phyloP scores from a whole-genome alignment of 768 basidiomycete genomes.

The Inosperma sp. region DNA sequence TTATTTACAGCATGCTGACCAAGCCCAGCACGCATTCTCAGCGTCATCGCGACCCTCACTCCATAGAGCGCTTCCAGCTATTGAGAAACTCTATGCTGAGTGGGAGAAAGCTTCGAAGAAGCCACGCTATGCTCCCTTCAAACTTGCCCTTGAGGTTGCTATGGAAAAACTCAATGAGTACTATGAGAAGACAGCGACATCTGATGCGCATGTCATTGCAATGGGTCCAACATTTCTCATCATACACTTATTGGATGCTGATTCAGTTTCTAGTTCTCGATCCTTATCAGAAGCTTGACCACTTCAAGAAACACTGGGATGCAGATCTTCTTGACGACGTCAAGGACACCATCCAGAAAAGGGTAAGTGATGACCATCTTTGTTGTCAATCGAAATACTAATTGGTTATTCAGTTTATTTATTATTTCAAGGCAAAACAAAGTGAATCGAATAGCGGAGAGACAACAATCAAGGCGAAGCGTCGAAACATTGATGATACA shows the following conservation, averaged over 20 bases:
- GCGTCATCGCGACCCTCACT: conserved; percentile 18
- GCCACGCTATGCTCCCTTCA: conserved; percentile 19
- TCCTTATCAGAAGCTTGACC: background rate
- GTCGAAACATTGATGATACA: background rate
- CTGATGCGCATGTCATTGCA: conserved; percentile 28
- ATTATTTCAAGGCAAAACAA: background rate
- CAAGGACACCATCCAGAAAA: background rate
- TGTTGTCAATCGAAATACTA: background rate
- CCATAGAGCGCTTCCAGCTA: conserved; percentile 29
- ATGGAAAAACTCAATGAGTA: conserved; percentile 27
- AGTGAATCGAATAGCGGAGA: background rate
- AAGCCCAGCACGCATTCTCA: conserved; percentile 10
- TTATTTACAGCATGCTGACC: conserved; percentile 9
- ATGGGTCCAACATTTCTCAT: conserved; percentile 9
- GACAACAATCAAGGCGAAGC: background rate
- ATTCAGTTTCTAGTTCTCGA: conserved; percentile 3
- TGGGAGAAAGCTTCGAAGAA: conserved; percentile 19
- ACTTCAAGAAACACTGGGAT: conserved; percentile 9
- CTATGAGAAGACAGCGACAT: conserved; percentile 26
- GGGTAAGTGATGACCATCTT: background rate
- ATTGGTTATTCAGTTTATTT: background rate
- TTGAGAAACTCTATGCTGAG: conserved; percentile 27
- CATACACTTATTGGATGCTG: background rate
- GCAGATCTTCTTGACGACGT: background rate
- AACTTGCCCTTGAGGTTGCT: conserved; percentile 21